These are phyloP conservation scores for Paecilomyces fulvus DNA, from an alignment of 2,329 filamentous ascomycete genomes.

Conservation along the genomic window DNA sequence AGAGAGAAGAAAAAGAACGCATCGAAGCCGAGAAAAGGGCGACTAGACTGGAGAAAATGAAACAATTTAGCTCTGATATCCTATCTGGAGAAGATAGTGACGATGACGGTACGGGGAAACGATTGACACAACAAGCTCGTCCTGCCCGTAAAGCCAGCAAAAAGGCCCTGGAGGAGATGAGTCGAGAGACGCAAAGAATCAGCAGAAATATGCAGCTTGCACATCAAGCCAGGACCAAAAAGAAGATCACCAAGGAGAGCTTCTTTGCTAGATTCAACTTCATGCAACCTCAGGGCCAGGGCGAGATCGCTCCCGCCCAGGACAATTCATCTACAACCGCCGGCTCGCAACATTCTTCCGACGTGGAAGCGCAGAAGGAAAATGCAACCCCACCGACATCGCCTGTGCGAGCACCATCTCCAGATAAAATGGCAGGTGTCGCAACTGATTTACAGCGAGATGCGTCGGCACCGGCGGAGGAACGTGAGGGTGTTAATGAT, in stretches of 20 bases:
- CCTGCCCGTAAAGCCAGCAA: constrained; percentile 79
- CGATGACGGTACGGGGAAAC: constrained; percentile 56
- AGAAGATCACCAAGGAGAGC: constrained; percentile 76
- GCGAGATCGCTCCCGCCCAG: constrained; percentile 16
- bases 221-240: constrained; percentile 83
- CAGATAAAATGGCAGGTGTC: constrained; percentile 4
- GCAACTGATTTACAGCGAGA: background rate
- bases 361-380: constrained; percentile 34
- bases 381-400: constrained; percentile 67
- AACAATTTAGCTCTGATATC: constrained; percentile 32
- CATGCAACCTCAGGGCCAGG: constrained; percentile 35
- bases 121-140: constrained; percentile 59
- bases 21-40: constrained; percentile 37
- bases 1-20: constrained; percentile 60
- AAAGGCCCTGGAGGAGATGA: constrained; percentile 91
- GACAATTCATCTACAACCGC: constrained; percentile 30
- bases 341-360: constrained; percentile 45
- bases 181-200: constrained; percentile 85
- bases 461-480: constrained; percentile 1
- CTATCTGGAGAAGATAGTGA: constrained; percentile 46
- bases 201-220: constrained; percentile 82
- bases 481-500: constrained; percentile 13
- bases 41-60: constrained; percentile 21
- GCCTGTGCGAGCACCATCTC: constrained; percentile 28
- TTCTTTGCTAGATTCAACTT: constrained; percentile 81